Evolutionary conservation across 2,329 filamentous ascomycete genomes (phyloP), one percentile per base, ranked within the genome.

Genomic region (Aureobasidium sp.): DNA sequence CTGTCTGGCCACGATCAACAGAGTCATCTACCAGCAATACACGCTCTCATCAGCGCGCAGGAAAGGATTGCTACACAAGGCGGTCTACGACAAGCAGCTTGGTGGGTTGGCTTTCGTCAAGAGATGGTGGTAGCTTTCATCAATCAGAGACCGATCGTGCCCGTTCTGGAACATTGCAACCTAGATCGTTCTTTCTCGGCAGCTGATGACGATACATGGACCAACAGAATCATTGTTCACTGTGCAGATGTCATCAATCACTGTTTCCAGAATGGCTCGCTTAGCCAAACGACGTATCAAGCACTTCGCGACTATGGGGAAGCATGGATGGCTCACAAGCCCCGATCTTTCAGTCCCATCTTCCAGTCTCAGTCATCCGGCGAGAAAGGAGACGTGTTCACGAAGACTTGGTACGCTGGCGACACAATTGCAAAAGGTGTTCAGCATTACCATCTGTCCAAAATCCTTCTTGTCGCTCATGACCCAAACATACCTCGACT

Each of bases 201-300:
- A 0, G 75, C 77, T 0, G 77, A 78, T 47, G 83, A 85, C 64
- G 79, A 79, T 63, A 76, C 76, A 0, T 86, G 83, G 83, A 80
- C 83, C 3, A 61, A 61, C 30, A 25, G 83, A 21, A 81, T 84
- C 16, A 79, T 87, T 0, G 78, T 85, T 3, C 81, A 85, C 66
- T 84, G 83, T 59, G 83, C 84, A 16, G 83, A 86, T 64, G 82
- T 87, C 1, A 72, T 87, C 15, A 83, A 85, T 64, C 85, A 81
- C 66, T 87, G 85, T 68, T 87, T 86, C 65, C 77, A 79, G 1
- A 73, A 77, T 16, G 69, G 66, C 16, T 69, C 72, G 27, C 65
- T 69, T 67, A 64, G 73, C 62, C 64, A 60, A 47, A 64, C 63
- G 5, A 64, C 68, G 25, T 84, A 82, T 74, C 72, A 69, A 7